phyloP scores from a whole-genome alignment of 192 early-diverging fungal species.

The Powellomyces hirtus region DNA sequence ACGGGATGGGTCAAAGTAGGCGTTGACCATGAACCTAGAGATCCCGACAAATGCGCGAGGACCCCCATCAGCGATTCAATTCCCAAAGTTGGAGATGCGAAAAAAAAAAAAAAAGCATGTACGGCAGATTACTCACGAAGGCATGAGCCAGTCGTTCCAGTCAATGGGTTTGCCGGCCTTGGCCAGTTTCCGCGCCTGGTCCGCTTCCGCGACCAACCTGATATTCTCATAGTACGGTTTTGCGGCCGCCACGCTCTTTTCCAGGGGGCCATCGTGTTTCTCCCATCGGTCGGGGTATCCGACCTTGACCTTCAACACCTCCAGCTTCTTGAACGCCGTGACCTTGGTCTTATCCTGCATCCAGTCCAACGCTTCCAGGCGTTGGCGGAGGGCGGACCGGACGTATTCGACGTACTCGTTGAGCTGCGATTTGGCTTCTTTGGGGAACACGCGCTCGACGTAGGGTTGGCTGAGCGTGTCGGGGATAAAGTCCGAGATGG shows the following conservation, averaged over 20 bases:
- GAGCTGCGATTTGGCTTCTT: background rate
- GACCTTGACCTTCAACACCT: slow-evolving; percentile 57
- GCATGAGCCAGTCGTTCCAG: background rate
- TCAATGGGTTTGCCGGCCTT: background rate
- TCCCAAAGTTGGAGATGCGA: too few species aligned
- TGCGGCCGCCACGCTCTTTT: slow-evolving; percentile 41
- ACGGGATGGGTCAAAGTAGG: background rate
- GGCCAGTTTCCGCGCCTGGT: background rate
- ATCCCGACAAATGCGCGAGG: too few species aligned
- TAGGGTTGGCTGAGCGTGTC: background rate
- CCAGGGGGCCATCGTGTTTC: slow-evolving; percentile 49
- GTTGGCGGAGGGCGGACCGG: slow-evolving; percentile 36
- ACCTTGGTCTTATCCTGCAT: slow-evolving; percentile 53
- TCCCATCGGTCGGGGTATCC: slow-evolving; percentile 61
- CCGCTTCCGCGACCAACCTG: slow-evolving; percentile 5
- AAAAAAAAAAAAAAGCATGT: too few species aligned
- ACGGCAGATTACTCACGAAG: background rate
- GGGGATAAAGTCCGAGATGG: background rate
- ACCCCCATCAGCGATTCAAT: background rate
- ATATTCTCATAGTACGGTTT: slow-evolving; percentile 60
- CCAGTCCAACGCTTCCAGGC: slow-evolving; percentile 50
- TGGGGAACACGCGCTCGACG: background rate
- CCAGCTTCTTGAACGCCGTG: slow-evolving; percentile 58
- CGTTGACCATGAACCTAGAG: slow-evolving; percentile 6
- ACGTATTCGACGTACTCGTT: slow-evolving; percentile 36